Percentiles rank a stretch among this genome's conserved stretches.
Evolutionary conservation across 768 basidiomycete genomes (phyloP).

Genomic region (Suillus alpinus): DNA sequence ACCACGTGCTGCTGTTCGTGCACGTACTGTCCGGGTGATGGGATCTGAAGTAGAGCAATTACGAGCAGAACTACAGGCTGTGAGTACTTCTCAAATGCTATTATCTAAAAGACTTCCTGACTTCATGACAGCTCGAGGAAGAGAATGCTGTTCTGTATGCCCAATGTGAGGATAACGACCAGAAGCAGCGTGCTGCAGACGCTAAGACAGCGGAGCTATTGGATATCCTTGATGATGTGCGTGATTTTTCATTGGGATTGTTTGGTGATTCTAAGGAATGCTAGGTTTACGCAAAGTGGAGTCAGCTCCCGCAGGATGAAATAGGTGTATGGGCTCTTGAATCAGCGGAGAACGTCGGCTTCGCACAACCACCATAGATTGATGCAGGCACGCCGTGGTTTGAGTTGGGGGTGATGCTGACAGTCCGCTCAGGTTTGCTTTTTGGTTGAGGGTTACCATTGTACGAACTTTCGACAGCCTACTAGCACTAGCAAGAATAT

Average conservation of each 20-base stretch:
- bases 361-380: slow-evolving; percentile 23
- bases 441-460: slow-evolving; percentile 16
- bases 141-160: slow-evolving; percentile 49
- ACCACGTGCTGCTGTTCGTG: slow-evolving; percentile 60
- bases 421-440: slow-evolving; percentile 10
- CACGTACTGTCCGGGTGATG: slow-evolving; percentile 61
- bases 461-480: not conserved
- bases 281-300: slow-evolving; percentile 52
- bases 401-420: not conserved
- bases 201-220: slow-evolving; percentile 45
- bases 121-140: slow-evolving; percentile 47
- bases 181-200: slow-evolving; percentile 45
- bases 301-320: slow-evolving; percentile 57
- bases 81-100: not conserved
- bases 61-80: slow-evolving; percentile 32
- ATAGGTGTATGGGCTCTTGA: slow-evolving; percentile 49
- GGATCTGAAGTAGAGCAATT: slow-evolving; percentile 40
- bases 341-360: slow-evolving; percentile 34
- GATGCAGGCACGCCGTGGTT: not conserved
- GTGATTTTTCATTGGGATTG: slow-evolving; percentile 11
- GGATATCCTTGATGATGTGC: slow-evolving; percentile 52
- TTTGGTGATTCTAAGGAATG: slow-evolving; percentile 8
- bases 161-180: slow-evolving; percentile 48
- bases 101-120: not conserved
- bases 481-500: not conserved